Evolutionary conservation across 2,329 filamentous ascomycete species (phyloP), one percentile per base, ranked within the genome.

Genomic region (Diaporthe nobilis): DNA sequence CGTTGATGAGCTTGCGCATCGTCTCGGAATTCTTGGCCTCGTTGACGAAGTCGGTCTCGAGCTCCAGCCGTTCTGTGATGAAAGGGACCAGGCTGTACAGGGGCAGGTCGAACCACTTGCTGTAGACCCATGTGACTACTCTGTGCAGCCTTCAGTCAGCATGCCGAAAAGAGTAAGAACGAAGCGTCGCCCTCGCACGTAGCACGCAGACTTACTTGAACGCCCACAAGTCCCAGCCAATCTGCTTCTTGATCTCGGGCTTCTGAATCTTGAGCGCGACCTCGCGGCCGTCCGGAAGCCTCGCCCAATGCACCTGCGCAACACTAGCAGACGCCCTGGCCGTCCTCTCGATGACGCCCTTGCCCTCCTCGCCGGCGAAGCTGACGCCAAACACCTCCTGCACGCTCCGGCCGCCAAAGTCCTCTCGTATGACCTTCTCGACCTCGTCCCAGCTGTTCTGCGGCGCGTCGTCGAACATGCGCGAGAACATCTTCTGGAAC

Each of bases 221-320:
- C 3, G 96, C 93, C 95, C 95, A 98, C 71, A 99, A 84, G 87
- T 99, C 97, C 95, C 95, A 98, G 6, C 92, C 92, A 51, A 98
- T 94, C 85, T 98, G 97, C 82, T 93, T 92, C 28, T 91, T 92
- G 82, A 99, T 98, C 87, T 98, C 96, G 70, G 93, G 91, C 87
- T 98, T 99, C 87, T 99, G 97, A 6, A 99, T 93, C 87, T 99
- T 99, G 82, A 99, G 91, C 2, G 97, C 97, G 31, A 98, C 94
- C 86, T 98, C 96, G 65, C 95, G 89, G 0, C 97, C 97, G 85
- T 98, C 96, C 4, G 91, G 85, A 74, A 98, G 84, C 76, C 93
- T 88, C 10, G 97, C 97, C 95, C 96, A 98, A 83, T 98, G 97
- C 2, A 99, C 97, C 85, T 98, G 97, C 1, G 97, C 97, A 12